Conservation (phyloP, 495 filamentous ascomycete genomes). For the Thermothielavioides terrestris region DNA sequence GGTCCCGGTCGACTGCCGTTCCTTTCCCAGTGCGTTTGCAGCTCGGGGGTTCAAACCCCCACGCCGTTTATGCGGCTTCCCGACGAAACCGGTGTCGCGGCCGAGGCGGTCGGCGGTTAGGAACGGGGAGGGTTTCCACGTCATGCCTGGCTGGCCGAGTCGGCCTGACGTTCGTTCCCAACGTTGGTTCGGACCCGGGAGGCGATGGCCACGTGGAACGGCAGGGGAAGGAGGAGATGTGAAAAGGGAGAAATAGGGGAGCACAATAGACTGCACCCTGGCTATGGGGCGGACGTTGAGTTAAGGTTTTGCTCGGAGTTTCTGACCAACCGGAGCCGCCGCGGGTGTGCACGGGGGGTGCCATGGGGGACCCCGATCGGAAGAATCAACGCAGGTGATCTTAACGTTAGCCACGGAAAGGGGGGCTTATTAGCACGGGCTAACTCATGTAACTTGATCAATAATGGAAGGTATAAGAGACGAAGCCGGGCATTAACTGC, state of each 20-base stretch:
- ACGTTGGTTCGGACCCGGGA: too few relatives aligned
- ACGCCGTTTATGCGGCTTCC: not conserved
- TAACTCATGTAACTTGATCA: too few relatives aligned
- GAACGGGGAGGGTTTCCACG: not conserved
- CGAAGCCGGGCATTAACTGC: too few relatives aligned
- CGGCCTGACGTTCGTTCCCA: too few relatives aligned
- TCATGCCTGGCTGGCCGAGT: too few relatives aligned
- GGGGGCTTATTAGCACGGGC: too few relatives aligned
- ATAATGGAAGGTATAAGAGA: too few relatives aligned
- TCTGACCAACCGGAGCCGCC: constrained; percentile 7
- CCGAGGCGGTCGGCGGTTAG: not conserved
- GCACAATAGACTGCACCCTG: not conserved
- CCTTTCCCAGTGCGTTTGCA: too few relatives aligned
- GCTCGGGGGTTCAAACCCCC: not conserved
- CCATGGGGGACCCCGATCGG: not conserved
- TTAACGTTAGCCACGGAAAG: not conserved
- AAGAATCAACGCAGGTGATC: not conserved
- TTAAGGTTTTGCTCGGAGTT: constrained; percentile 6
- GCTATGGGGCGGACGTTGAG: constrained; percentile 5
- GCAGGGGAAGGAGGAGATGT: not conserved
- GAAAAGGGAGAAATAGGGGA: not conserved
- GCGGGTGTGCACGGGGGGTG: not conserved
- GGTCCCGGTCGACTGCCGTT: too few relatives aligned
- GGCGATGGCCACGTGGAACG: not conserved
- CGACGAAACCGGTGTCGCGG: too few relatives aligned